Evolutionary conservation across 768 basidiomycete species (phyloP).

Genomic region (Termitomyces sp.): DNA sequence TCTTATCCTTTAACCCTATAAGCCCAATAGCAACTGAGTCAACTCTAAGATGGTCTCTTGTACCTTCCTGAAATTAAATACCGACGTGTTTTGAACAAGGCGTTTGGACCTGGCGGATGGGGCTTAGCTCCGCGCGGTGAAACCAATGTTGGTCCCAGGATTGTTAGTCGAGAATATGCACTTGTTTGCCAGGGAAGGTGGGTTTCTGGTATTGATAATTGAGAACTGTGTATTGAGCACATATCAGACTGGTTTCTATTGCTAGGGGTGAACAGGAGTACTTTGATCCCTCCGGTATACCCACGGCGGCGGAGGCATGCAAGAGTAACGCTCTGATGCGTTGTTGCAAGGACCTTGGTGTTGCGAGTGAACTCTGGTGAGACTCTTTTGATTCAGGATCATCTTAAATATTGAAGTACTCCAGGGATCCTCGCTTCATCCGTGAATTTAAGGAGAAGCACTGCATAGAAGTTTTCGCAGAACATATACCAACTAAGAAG

Average conservation of each 20-base stretch:
- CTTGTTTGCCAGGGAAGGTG: slow-evolving; percentile 89
- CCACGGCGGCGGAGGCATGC: slow-evolving; percentile 91
- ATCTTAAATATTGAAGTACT: neutral
- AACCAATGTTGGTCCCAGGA: slow-evolving; percentile 80
- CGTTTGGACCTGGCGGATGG: slow-evolving; percentile 97
- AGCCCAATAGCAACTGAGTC: neutral
- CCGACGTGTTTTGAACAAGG: slow-evolving; percentile 82
- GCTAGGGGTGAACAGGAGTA: slow-evolving; percentile 96
- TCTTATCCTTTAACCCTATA: neutral
- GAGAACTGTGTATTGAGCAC: neutral
- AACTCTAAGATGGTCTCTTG: slow-evolving; percentile 70
- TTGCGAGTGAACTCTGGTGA: slow-evolving; percentile 95
- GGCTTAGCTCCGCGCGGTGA: slow-evolving; percentile 91
- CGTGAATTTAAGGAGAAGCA: slow-evolving; percentile 84
- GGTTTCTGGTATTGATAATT: slow-evolving; percentile 18
- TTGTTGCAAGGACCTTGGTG: slow-evolving; percentile 93
- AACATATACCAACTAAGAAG: slow-evolving; percentile 80
- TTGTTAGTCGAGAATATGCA: slow-evolving; percentile 92
- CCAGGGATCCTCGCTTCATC: slow-evolving; percentile 94
- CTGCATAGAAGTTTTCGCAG: slow-evolving; percentile 81
- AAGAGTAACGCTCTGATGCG: slow-evolving; percentile 98
- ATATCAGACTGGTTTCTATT: slow-evolving; percentile 72
- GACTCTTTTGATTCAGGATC: slow-evolving; percentile 11
- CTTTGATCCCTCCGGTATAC: slow-evolving; percentile 84
- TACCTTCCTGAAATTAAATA: slow-evolving; percentile 99